phyloP scores from a whole-genome alignment of 2,329 filamentous ascomycete genomes.

The Phialophora expanda region DNA sequence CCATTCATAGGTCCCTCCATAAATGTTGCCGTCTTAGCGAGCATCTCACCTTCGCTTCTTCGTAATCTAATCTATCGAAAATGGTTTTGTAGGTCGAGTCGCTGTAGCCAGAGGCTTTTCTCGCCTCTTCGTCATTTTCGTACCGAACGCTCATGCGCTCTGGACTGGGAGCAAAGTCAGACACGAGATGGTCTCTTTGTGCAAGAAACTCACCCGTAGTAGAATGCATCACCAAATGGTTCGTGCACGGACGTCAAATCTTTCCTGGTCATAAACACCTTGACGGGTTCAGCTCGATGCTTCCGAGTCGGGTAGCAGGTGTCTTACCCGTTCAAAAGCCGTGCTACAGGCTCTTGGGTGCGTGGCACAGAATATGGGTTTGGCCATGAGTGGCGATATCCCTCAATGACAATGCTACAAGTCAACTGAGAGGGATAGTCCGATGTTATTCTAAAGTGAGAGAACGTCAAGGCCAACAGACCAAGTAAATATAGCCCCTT shows the following conservation, averaged over 20 bases:
- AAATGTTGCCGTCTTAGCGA: neutral
- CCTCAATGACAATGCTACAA: slow-evolving; percentile 35
- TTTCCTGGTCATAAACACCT: slow-evolving; percentile 96
- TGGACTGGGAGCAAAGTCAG: slow-evolving; percentile 64
- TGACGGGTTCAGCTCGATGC: slow-evolving; percentile 28
- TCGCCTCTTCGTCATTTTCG: slow-evolving; percentile 66
- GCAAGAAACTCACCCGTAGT: slow-evolving; percentile 58
- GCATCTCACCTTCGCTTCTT: slow-evolving; percentile 71
- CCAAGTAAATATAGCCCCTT: slow-evolving; percentile 31
- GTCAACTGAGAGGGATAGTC: slow-evolving; percentile 25
- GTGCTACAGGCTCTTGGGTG: slow-evolving; percentile 95
- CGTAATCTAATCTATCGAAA: slow-evolving; percentile 73
- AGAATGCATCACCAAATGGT: slow-evolving; percentile 95
- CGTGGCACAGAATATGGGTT: slow-evolving; percentile 88
- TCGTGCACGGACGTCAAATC: slow-evolving; percentile 89
- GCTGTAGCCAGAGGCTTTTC: slow-evolving; percentile 51
- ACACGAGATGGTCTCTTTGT: neutral
- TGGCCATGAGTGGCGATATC: slow-evolving; percentile 46
- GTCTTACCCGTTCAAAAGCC: slow-evolving; percentile 83
- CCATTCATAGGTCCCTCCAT: neutral
- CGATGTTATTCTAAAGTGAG: slow-evolving; percentile 17
- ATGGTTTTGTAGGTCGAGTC: slow-evolving; percentile 63
- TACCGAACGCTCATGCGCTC: slow-evolving; percentile 84
- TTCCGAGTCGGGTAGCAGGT: slow-evolving; percentile 4
- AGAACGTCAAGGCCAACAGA: slow-evolving; percentile 31